Conservation (phyloP, 1,139 yeast species). For the Candida dubliniensis region DNA sequence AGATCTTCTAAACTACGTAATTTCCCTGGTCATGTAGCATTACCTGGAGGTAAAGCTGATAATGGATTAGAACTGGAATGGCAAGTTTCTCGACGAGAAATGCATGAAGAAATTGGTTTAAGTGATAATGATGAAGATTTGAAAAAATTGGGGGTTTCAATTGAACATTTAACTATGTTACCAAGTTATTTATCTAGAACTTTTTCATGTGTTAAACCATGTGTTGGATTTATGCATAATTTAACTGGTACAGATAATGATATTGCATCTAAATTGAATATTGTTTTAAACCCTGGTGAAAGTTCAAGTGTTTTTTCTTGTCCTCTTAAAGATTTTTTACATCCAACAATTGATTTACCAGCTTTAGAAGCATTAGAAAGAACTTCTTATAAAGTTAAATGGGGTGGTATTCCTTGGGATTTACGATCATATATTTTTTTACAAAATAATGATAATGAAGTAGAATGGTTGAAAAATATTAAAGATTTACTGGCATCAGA, state of each 20-base stretch:
- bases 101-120: constrained; percentile 83
- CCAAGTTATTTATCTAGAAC: constrained; percentile 82
- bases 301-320: constrained; percentile 67
- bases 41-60: constrained; percentile 91
- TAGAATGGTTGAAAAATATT: constrained; percentile 60
- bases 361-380: constrained; percentile 46
- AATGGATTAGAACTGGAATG: constrained; percentile 62
- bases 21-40: constrained; percentile 85
- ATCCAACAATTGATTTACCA: constrained; percentile 34
- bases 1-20: constrained; percentile 66
- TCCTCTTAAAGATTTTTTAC: constrained; percentile 61
- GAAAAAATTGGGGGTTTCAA: constrained; percentile 48
- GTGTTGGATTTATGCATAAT: constrained; percentile 60
- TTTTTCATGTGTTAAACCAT: constrained; percentile 78
- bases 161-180: constrained; percentile 58
- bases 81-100: constrained; percentile 76
- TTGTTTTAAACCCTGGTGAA: constrained; percentile 67
- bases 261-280: constrained; percentile 31
- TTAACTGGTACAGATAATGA: constrained; percentile 18
- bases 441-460: constrained; percentile 53
- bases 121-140: constrained; percentile 46
- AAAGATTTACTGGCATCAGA: constrained; percentile 57
- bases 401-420: constrained; percentile 76
- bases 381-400: constrained; percentile 41
- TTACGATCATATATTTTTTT: constrained; percentile 63